Conservation (phyloP, 306 rosid genomes). For the Prunus dulcis region DNA sequence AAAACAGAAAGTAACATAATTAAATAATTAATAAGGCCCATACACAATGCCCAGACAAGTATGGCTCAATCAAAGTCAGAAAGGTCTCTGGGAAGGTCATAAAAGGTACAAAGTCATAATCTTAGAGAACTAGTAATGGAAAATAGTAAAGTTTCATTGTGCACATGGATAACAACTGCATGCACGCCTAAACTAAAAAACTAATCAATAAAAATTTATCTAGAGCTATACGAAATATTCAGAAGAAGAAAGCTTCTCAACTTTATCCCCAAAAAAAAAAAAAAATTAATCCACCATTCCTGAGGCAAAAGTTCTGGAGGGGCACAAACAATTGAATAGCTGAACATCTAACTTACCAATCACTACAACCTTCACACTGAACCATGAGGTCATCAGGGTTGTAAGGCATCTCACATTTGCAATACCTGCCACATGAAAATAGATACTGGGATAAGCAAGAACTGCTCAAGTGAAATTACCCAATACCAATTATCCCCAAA, state of each 20-base stretch:
- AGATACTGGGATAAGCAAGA: slow-evolving; percentile 5
- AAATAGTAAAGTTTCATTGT: background rate
- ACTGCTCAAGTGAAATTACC: slow-evolving; percentile 11
- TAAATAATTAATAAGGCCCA: background rate
- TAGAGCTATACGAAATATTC: background rate
- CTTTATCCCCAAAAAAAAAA: background rate
- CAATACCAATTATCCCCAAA: background rate
- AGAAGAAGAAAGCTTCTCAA: background rate
- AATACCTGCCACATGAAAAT: slow-evolving; percentile 64
- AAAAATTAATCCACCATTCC: background rate
- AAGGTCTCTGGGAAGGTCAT: background rate
- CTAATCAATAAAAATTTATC: background rate
- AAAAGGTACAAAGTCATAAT: background rate
- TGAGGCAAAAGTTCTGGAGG: background rate
- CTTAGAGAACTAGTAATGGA: background rate
- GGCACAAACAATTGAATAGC: background rate
- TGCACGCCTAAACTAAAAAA: background rate
- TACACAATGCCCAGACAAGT: too few species aligned
- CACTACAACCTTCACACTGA: slow-evolving; percentile 92
- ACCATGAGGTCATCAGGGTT: slow-evolving; percentile 98
- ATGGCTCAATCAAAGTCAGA: background rate
- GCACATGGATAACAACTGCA: background rate
- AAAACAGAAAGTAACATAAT: background rate
- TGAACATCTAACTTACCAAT: slow-evolving; percentile 60
- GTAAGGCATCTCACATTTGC: slow-evolving; percentile 99